Evolutionary conservation across 2,329 filamentous ascomycete genomes (phyloP).

Genomic region (Nemania abortiva): DNA sequence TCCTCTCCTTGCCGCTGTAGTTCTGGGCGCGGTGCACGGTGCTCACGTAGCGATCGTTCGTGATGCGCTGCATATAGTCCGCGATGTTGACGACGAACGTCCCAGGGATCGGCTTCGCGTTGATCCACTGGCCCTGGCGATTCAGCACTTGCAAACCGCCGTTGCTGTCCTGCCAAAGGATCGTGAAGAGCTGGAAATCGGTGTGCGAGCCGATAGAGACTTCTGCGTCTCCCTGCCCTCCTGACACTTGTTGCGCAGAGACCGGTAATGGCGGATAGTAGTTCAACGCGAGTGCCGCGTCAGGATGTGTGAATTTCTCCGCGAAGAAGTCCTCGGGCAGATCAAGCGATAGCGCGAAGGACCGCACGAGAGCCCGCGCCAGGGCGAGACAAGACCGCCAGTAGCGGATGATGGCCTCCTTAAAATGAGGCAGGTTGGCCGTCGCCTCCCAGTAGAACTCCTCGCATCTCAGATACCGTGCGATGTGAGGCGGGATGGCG

Average conservation of each 20-base stretch:
- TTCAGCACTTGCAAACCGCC: constrained; percentile 61
- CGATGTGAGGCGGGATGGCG: constrained; percentile 39
- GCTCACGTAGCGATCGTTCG: constrained; percentile 58
- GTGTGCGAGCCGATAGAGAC: constrained; percentile 60
- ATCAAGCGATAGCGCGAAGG: constrained; percentile 57
- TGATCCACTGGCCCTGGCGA: constrained; percentile 59
- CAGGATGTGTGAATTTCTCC: constrained; percentile 49
- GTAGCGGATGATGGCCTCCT: constrained; percentile 53
- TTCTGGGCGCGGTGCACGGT: constrained; percentile 58
- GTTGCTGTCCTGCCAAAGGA: constrained; percentile 58
- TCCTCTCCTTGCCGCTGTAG: constrained; percentile 53
- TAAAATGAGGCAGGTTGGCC: constrained; percentile 52
- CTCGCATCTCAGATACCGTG: constrained; percentile 39
- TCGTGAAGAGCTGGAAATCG: constrained; percentile 63
- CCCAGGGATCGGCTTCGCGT: constrained; percentile 57
- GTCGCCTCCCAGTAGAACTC: constrained; percentile 47
- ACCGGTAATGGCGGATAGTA: constrained; percentile 56
- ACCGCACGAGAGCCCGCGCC: constrained; percentile 54
- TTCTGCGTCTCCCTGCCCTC: constrained; percentile 41
- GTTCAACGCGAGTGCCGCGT: constrained; percentile 53
- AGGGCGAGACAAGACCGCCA: constrained; percentile 53
- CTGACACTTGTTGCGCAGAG: background rate
- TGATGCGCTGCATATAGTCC: constrained; percentile 57
- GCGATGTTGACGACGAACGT: constrained; percentile 62
- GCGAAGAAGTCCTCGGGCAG: constrained; percentile 58